Conservation (phyloP, 306 rosid genomes). For the Hippophae rhamnoides region DNA sequence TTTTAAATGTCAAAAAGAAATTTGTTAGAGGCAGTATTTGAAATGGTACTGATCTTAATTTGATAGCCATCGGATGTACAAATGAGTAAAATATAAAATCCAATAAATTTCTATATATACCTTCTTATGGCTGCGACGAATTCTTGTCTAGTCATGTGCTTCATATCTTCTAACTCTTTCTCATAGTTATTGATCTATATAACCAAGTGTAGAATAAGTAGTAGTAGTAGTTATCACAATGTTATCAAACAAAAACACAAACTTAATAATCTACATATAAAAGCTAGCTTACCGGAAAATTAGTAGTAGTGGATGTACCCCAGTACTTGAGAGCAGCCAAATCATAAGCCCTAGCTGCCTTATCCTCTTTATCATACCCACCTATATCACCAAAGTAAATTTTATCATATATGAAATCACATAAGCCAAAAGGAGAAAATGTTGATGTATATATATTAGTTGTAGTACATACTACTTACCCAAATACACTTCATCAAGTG, state of each 20-base stretch:
- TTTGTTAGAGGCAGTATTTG: no score
- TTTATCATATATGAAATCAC: not conserved
- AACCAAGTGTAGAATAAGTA: no score
- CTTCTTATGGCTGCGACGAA: slow-evolving; percentile 96
- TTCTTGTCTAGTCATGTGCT: slow-evolving; percentile 97
- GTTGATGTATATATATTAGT: not conserved
- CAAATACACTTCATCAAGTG: slow-evolving; percentile 22
- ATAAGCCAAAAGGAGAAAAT: not conserved
- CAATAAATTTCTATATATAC: slow-evolving; percentile 17
- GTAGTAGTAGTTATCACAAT: no score
- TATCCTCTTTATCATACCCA: slow-evolving; percentile 98
- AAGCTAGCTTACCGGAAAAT: slow-evolving; percentile 55
- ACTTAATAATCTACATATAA: not conserved
- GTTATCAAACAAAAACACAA: no score
- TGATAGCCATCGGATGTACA: no score
- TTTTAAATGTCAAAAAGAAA: not conserved
- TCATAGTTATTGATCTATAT: slow-evolving; percentile 79
- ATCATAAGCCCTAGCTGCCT: slow-evolving; percentile 98
- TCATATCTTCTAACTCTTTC: slow-evolving; percentile 94
- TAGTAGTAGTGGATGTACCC: slow-evolving; percentile 97
- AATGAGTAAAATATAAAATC: no score
- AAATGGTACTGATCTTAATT: no score
- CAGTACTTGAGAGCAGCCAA: slow-evolving; percentile 95
- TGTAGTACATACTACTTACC: slow-evolving; percentile 4
- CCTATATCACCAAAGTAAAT: slow-evolving; percentile 27